These are phyloP conservation scores for Penicillium sp. DNA, from an alignment of 2,329 filamentous ascomycete genomes.

Conservation along the genomic window DNA sequence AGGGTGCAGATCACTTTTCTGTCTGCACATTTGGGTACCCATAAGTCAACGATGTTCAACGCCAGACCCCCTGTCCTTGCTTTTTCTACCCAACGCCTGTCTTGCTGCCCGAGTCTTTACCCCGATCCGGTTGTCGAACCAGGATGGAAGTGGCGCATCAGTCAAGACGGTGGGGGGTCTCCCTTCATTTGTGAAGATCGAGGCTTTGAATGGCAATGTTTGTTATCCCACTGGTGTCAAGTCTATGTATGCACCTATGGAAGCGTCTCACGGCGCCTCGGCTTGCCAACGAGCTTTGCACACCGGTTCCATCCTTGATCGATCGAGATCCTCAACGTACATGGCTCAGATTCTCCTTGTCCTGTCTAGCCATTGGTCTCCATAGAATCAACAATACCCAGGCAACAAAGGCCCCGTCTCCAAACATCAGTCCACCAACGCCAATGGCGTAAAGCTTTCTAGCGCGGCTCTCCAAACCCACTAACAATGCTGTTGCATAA, in stretches of 20 bases:
- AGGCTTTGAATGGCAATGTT: constrained; percentile 9
- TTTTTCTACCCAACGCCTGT: constrained; percentile 21
- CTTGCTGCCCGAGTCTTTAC: constrained; percentile 23
- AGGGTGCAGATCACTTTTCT: constrained; percentile 17
- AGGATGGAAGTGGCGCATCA: constrained; percentile 11
- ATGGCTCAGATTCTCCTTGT: constrained; percentile 6
- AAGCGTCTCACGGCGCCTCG: constrained; percentile 13
- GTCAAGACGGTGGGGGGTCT: not conserved
- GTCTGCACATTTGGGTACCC: constrained; percentile 11
- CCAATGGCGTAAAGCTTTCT: constrained; percentile 17
- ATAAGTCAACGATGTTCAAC: constrained; percentile 16
- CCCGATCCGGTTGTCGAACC: constrained; percentile 11
- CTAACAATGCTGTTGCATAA: constrained; percentile 17
- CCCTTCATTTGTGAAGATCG: constrained; percentile 14
- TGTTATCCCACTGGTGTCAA: constrained; percentile 10
- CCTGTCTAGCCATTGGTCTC: constrained; percentile 11
- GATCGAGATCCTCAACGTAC: constrained; percentile 20
- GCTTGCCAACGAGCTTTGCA: constrained; percentile 10
- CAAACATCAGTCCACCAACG: constrained; percentile 17
- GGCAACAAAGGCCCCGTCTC: constrained; percentile 12
- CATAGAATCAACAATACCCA: constrained; percentile 7
- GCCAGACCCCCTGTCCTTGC: constrained; percentile 14
- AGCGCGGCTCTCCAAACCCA: constrained; percentile 26
- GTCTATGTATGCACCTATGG: constrained; percentile 3
- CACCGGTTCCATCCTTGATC: constrained; percentile 16